A percentile compares a stretch with the other conserved stretches of the same genome.
Conservation (phyloP, 2,329 filamentous ascomycete species). For the Cladosporium oxysporum region DNA sequence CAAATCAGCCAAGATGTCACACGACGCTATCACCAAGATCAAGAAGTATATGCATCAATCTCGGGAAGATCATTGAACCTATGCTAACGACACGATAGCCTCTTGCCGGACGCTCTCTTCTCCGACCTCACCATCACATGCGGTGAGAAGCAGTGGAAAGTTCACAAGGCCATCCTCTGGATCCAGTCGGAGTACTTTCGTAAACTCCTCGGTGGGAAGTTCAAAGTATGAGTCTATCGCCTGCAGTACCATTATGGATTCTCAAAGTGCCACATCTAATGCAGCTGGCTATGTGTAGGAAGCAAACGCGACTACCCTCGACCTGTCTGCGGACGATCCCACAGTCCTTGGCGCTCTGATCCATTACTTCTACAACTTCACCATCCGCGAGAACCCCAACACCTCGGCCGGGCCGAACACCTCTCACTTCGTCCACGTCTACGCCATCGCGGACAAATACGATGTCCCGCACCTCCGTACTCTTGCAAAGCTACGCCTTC, state of each 20-base stretch:
- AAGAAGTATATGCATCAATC: neutral
- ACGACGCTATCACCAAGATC: neutral
- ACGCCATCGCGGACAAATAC: constrained; percentile 43
- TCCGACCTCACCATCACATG: constrained; percentile 48
- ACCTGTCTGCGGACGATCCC: constrained; percentile 60
- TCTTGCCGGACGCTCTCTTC: constrained; percentile 30
- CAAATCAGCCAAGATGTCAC: neutral
- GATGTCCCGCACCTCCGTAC: constrained; percentile 36
- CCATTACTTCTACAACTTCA: constrained; percentile 28
- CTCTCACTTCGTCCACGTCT: constrained; percentile 37
- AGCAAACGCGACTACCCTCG: constrained; percentile 41
- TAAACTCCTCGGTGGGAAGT: constrained; percentile 37
- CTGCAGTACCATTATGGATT: constrained; percentile 40
- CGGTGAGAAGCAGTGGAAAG: constrained; percentile 41
- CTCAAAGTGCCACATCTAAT: neutral
- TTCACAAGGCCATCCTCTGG: constrained; percentile 45
- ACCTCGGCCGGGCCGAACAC: neutral
- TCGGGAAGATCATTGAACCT: neutral
- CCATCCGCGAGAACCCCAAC: neutral
- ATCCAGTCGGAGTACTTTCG: constrained; percentile 46
- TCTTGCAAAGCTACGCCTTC: constrained; percentile 18
- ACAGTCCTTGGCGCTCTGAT: constrained; percentile 49
- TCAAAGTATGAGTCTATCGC: constrained; percentile 44
- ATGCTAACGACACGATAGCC: neutral
- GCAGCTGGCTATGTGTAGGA: constrained; percentile 21